A percentile compares a stretch with the other conserved stretches of the same genome.
These are phyloP conservation scores for Sugiyamaella qingdaonensis DNA, from an alignment of 805 yeast species.

Conservation along the genomic window DNA sequence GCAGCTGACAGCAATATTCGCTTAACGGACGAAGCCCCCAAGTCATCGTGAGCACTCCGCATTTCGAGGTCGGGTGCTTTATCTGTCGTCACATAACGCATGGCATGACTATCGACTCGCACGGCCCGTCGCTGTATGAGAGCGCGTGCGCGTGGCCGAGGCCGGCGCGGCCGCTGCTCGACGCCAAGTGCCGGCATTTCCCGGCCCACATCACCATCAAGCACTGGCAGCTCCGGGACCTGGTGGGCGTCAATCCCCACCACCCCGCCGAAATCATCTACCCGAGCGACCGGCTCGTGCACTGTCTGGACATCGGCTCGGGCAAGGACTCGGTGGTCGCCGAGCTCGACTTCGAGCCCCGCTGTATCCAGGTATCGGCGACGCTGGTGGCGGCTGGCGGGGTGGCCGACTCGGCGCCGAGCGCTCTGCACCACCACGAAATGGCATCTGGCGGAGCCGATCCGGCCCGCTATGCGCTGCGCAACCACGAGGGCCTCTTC, in stretches of 20 bases:
- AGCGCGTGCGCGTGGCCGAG: constrained; percentile 2
- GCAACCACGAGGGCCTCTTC: constrained; percentile 55
- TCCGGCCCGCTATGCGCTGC: constrained; percentile 26
- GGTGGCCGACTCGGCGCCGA: constrained; percentile 35
- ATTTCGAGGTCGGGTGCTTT: not conserved
- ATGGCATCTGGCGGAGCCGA: no score
- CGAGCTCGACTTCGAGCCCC: constrained; percentile 60
- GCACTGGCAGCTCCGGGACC: constrained; percentile 82
- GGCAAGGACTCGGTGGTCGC: constrained; percentile 38
- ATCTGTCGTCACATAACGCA: not conserved
- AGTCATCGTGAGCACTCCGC: not conserved
- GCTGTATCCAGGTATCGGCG: constrained; percentile 61
- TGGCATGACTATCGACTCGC: constrained; percentile 1
- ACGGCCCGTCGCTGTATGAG: not conserved
- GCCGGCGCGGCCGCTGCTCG: constrained; percentile 13
- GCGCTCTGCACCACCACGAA: not conserved
- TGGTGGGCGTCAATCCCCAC: constrained; percentile 48
- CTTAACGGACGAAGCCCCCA: not conserved
- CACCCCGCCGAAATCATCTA: constrained; percentile 46
- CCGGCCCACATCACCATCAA: constrained; percentile 30
- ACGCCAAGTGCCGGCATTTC: constrained; percentile 15
- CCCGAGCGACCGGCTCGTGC: constrained; percentile 53
- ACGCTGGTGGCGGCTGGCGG: constrained; percentile 49
- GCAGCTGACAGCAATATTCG: not conserved
- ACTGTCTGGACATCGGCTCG: constrained; percentile 40